A percentile compares a stretch with the other conserved stretches of the same genome.
Evolutionary conservation across 768 basidiomycete genomes (phyloP).

Genomic region (Solioccasus polychromus): DNA sequence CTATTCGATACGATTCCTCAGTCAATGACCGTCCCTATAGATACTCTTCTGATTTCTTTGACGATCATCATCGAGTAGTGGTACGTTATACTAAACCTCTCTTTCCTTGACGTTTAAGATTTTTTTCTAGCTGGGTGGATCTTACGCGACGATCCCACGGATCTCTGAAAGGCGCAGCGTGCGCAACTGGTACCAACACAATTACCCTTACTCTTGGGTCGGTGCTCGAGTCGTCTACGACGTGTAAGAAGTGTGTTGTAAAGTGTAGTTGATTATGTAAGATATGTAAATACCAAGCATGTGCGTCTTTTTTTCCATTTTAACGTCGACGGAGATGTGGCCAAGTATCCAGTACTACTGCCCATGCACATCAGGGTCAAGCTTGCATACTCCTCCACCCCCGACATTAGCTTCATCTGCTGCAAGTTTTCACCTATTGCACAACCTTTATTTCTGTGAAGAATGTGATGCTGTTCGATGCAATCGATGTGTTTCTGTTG

Average conservation of each 20-base stretch:
- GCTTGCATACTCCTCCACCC: constrained; percentile 54
- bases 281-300: too few species aligned
- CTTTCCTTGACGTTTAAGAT: background rate
- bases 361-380: constrained; percentile 56
- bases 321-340: too few species aligned
- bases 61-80: constrained; percentile 80
- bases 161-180: constrained; percentile 72
- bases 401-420: constrained; percentile 77
- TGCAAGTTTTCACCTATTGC: constrained; percentile 77
- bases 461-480: constrained; percentile 97
- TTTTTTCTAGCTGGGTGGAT: constrained; percentile 74
- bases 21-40: constrained; percentile 32
- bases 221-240: constrained; percentile 72
- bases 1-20: background rate
- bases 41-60: constrained; percentile 89
- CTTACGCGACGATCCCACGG: constrained; percentile 81
- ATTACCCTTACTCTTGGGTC: constrained; percentile 87
- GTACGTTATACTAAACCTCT: constrained; percentile 45
- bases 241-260: constrained; percentile 10
- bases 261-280: background rate
- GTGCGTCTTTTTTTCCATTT: too few species aligned
- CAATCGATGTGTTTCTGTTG: constrained; percentile 85
- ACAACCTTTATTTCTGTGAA: constrained; percentile 93
- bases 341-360: constrained; percentile 65
- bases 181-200: constrained; percentile 90